Conservation (phyloP, 2,329 filamentous ascomycete genomes). For the Alternaria triticimaculans region DNA sequence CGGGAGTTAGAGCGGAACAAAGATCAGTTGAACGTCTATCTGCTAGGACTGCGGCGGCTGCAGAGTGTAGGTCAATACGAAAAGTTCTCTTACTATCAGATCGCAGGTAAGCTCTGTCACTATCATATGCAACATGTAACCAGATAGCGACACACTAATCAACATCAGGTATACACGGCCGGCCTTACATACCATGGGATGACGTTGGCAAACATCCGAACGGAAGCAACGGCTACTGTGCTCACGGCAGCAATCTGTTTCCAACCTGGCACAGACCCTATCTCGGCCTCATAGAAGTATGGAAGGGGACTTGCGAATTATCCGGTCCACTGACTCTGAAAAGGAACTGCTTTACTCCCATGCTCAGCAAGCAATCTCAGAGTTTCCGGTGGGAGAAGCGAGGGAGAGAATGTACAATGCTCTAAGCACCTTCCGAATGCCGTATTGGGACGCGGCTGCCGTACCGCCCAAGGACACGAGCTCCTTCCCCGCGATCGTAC, state of each 20-base stretch:
- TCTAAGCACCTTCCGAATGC: not conserved
- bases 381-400: not conserved
- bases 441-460: not conserved
- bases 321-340: not conserved
- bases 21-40: not conserved
- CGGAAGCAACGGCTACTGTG: slow-evolving; percentile 72
- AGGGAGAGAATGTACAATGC: not conserved
- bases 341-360: not conserved
- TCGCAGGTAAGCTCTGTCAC: not conserved
- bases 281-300: not conserved
- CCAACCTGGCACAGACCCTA: not conserved
- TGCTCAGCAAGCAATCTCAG: not conserved
- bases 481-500: not conserved
- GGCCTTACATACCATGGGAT: slow-evolving; percentile 68
- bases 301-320: not conserved
- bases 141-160: slow-evolving; percentile 38
- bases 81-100: not conserved
- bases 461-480: not conserved
- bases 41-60: not conserved
- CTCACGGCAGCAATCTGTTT: not conserved
- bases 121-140: not conserved
- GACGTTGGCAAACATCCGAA: slow-evolving; percentile 52
- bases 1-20: not conserved
- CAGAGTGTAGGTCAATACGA: not conserved
- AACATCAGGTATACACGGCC: slow-evolving; percentile 75